Percentiles rank a stretch among this genome's conserved stretches.
Conservation (phyloP, 192 early-diverging fungal genomes). For the Coemansia sp. region DNA sequence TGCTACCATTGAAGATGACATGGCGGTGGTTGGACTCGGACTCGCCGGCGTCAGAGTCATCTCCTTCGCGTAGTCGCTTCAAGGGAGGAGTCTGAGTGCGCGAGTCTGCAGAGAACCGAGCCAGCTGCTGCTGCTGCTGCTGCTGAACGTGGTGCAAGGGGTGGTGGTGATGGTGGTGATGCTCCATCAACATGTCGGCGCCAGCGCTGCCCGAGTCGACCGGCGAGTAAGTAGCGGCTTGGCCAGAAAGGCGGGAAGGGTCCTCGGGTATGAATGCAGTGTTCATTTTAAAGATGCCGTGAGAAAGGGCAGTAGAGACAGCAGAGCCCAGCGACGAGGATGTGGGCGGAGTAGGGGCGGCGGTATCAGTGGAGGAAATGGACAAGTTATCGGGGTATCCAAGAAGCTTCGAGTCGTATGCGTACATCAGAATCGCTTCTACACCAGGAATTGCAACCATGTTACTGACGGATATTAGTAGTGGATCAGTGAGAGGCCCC, state of each 20-base stretch:
- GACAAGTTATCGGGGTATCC: constrained; percentile 49
- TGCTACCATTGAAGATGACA: background rate
- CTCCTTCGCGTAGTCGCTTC: constrained; percentile 58
- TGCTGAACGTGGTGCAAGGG: constrained; percentile 5
- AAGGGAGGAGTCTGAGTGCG: constrained; percentile 47
- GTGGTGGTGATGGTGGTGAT: constrained; percentile 20
- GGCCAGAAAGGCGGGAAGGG: constrained; percentile 21
- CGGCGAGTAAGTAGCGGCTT: constrained; percentile 25
- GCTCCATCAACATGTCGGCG: constrained; percentile 35
- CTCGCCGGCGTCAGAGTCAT: constrained; percentile 69
- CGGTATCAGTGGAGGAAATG: constrained; percentile 50
- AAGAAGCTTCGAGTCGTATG: constrained; percentile 39
- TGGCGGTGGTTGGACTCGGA: constrained; percentile 59
- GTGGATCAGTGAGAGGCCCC: background rate
- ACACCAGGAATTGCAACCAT: background rate
- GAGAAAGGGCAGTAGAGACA: constrained; percentile 13
- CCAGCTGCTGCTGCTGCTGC: constrained; percentile 38
- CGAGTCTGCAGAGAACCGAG: constrained; percentile 40
- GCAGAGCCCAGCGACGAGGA: constrained; percentile 21
- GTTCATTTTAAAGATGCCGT: constrained; percentile 52
- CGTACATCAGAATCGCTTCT: constrained; percentile 40
- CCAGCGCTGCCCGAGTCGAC: constrained; percentile 26
- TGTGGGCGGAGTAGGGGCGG: constrained; percentile 23
- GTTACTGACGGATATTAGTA: constrained; percentile 6
- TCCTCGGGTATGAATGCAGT: constrained; percentile 52